Evolutionary conservation across 306 rosid genomes (phyloP), one percentile per base, ranked within the genome.

Genomic region (Astragalus membranaceus): DNA sequence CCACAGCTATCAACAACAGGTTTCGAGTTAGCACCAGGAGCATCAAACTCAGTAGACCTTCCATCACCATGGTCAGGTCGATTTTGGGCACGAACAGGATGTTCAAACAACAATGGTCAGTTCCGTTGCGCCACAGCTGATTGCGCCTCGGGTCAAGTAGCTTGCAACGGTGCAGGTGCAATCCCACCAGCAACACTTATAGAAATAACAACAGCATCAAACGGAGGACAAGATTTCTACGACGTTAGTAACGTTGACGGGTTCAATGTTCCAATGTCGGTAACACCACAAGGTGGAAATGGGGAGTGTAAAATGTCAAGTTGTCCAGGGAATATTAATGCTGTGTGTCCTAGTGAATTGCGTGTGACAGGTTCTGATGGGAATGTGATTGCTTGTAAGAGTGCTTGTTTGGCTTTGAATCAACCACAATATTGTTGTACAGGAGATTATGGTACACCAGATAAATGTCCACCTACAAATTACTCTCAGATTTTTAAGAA

Each of bases 231-330:
- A 51, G 92, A 90, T 64, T 84, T 66, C 80, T 90, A 84, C 51
- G 92, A 86, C 15, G 72, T 88, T 3, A 90, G 92, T 73, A 81
- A 79, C 41, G 94, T 87, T 0, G 91, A 90, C 10, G 94, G 94
- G 7, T 90, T 85, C 81, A 90, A 90, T 69, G 41, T 87, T 35
- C 96, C 89, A 0, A 59, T 87, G 20, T 75, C 87, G 0, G 20
- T 87, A 1, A 60, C 80, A 0, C 81, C 94, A 0, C 70, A 66
- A 15, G 90, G 92, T 0, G 91, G 96, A 0, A 51, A 37, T 0
- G 73, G 80, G 0, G 77, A 1, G 0, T 90, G 92, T 73, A 3
- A 35, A 9, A 7, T 75, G 2, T 55, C 88, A 0, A 44, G 64
- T 1, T 86, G 95, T 23, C 70, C 70, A 0, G 72, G 49, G 0